phyloP scores from a whole-genome alignment of 2,329 filamentous ascomycete species.

The Colletotrichum echinochloae region DNA sequence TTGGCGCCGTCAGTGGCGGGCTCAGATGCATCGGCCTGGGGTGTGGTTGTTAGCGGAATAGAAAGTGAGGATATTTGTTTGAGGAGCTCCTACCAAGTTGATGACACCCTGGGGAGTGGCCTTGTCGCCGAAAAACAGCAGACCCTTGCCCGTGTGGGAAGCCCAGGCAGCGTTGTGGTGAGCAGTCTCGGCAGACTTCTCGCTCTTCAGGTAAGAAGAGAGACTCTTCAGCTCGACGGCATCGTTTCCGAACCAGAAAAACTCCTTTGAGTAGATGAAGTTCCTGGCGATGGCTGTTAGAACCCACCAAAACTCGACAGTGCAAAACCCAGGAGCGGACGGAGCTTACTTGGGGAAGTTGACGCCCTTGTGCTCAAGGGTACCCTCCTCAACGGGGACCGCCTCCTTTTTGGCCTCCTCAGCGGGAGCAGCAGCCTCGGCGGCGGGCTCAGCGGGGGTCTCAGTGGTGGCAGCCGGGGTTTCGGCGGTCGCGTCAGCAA shows the following conservation, averaged over 20 bases:
- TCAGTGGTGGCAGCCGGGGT: slow-evolving; percentile 51
- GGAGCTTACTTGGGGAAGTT: slow-evolving; percentile 83
- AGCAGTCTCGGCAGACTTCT: slow-evolving; percentile 82
- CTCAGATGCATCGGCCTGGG: slow-evolving; percentile 72
- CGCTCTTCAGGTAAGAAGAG: slow-evolving; percentile 81
- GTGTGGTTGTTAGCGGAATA: slow-evolving; percentile 45
- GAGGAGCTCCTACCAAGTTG: slow-evolving; percentile 75
- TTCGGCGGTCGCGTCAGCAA: slow-evolving; percentile 54
- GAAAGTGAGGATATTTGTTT: slow-evolving; percentile 4
- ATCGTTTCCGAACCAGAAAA: slow-evolving; percentile 87
- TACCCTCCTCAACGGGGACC: slow-evolving; percentile 83
- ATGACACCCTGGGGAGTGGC: slow-evolving; percentile 82
- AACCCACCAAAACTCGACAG: not conserved
- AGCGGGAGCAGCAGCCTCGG: slow-evolving; percentile 55
- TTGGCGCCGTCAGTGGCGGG: slow-evolving; percentile 79
- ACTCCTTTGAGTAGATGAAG: slow-evolving; percentile 90
- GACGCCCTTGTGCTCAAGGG: slow-evolving; percentile 90
- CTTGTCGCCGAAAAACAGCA: slow-evolving; percentile 93
- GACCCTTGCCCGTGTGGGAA: slow-evolving; percentile 92
- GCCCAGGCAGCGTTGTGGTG: slow-evolving; percentile 91
- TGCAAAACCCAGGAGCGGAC: not conserved
- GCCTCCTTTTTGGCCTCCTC: slow-evolving; percentile 63
- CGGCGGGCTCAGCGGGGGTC: slow-evolving; percentile 55
- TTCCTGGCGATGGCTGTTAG: slow-evolving; percentile 67
- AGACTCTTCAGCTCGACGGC: slow-evolving; percentile 81